Evolutionary conservation across 176 grass and related monocot genomes (phyloP), one percentile per base, ranked within the genome.

Genomic region (Pontederia crassipes): DNA sequence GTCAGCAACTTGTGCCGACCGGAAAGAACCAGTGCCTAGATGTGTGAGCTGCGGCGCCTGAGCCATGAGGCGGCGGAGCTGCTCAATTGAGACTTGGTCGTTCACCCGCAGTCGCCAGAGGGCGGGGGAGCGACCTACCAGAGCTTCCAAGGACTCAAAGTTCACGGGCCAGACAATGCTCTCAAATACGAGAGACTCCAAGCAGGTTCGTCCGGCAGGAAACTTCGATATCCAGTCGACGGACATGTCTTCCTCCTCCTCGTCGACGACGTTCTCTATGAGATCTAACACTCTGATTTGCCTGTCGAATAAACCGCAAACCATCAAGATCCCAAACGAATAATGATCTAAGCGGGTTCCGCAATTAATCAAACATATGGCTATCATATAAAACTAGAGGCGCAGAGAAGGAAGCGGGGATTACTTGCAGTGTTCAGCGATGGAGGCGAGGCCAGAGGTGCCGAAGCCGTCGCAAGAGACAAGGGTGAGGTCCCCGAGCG

Each of bases 171-270:
- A 73, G 9, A 62, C 45, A 7, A 91, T 64, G 28, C 85, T 86
- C 45, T 89, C 92, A 11, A 88, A 97, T 8, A 77, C 61, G 40
- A 96, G 87, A 0, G 92, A 90, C 40, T 97, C 83, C 18, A 96
- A 60, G 7, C 75, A 72, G 0, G 73, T 88, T 47, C 67, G 86
- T 45, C 68, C 78, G 29, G 87, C 86, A 0, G 87, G 84, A 52
- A 97, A 97, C 71, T 76, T 87, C 18, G 85, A 90, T 77, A 97
- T 87, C 92, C 92, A 97, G 59, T 89, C 90, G 46, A 78, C 79
- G 26, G 74, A 54, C 71, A 40, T 40, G 32, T 86, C 85, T 0
- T 68, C 80, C 6, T 95, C 84, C 28, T 89, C 89, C 12, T 90
- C 92, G 9, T 85, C 87, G 3, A 97, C 17, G 16, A 74, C 75